Percentiles rank a stretch among this genome's conserved stretches.
These are phyloP conservation scores for Trifolium subterraneum DNA, from an alignment of 306 rosid species.

Conservation along the genomic window DNA sequence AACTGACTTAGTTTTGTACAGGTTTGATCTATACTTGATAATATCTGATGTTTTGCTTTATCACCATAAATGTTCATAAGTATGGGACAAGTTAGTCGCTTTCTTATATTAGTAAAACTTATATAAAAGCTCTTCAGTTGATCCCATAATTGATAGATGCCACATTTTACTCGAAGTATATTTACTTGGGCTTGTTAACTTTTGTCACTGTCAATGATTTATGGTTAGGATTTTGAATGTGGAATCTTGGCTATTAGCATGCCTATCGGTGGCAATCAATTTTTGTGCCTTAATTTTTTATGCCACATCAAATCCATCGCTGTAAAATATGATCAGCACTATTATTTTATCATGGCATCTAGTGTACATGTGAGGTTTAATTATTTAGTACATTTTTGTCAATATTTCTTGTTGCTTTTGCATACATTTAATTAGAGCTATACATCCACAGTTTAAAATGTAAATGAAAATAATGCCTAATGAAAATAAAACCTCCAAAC, in stretches of 20 bases:
- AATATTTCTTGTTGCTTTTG: background rate
- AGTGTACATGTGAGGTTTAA: background rate
- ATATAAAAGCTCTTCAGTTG: background rate
- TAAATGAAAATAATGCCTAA: background rate
- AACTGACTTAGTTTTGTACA: conserved; percentile 84
- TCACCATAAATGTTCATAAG: background rate
- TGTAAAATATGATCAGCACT: background rate
- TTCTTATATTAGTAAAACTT: conserved; percentile 20
- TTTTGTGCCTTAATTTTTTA: background rate
- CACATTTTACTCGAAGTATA: conserved; percentile 5
- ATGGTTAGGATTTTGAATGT: background rate
- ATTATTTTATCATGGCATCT: background rate
- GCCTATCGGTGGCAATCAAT: background rate
- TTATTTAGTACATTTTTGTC: background rate
- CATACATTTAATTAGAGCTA: background rate
- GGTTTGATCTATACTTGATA: conserved; percentile 51
- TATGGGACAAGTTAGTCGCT: conserved; percentile 14
- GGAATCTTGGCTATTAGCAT: conserved; percentile 6
- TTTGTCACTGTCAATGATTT: background rate
- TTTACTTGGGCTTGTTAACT: background rate
- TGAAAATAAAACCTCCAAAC: background rate
- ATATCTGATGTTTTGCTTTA: conserved; percentile 21
- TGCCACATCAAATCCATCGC: background rate
- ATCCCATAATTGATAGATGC: conserved; percentile 14
- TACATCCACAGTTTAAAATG: background rate